Conservation (phyloP, 345 rosid species). For the Limnanthes douglasii region DNA sequence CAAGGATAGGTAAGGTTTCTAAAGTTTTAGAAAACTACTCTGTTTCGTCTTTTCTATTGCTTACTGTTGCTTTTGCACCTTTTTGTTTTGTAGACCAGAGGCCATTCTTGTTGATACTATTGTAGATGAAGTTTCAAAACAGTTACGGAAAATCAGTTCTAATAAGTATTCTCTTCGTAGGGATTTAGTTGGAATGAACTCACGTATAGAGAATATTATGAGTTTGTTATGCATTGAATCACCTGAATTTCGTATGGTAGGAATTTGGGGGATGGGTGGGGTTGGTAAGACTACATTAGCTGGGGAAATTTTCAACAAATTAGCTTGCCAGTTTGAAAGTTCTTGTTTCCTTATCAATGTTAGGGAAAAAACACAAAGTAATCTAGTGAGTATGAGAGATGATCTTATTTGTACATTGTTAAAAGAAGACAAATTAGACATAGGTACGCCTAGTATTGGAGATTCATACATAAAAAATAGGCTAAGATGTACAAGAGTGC, state of each 20-base stretch:
- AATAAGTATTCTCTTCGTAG: background rate
- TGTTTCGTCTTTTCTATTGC: background rate
- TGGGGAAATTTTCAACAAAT: slow-evolving; percentile 11
- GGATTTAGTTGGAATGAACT: slow-evolving; percentile 12
- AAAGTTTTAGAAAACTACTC: background rate
- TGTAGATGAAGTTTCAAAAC: slow-evolving; percentile 3
- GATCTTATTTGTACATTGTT: slow-evolving; percentile 2
- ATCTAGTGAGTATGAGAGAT: background rate
- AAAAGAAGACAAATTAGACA: background rate
- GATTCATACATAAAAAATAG: background rate
- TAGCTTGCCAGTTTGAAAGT: slow-evolving; percentile 12
- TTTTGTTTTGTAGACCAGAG: slow-evolving; percentile 10
- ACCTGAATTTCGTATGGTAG: slow-evolving; percentile 8
- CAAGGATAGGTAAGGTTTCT: background rate
- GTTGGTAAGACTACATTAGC: slow-evolving; percentile 31
- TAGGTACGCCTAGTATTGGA: background rate
- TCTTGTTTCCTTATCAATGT: slow-evolving; percentile 20
- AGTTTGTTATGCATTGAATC: background rate
- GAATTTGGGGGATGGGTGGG: slow-evolving; percentile 27
- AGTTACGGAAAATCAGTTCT: background rate
- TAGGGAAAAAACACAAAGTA: slow-evolving; percentile 6
- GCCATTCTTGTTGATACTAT: slow-evolving; percentile 6
- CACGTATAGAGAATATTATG: slow-evolving; percentile 2
- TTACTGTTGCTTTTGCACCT: background rate
- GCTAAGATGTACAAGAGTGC: slow-evolving; percentile 6